phyloP scores from a whole-genome alignment of 495 filamentous ascomycete genomes.

The Lasiosphaeria miniovina region DNA sequence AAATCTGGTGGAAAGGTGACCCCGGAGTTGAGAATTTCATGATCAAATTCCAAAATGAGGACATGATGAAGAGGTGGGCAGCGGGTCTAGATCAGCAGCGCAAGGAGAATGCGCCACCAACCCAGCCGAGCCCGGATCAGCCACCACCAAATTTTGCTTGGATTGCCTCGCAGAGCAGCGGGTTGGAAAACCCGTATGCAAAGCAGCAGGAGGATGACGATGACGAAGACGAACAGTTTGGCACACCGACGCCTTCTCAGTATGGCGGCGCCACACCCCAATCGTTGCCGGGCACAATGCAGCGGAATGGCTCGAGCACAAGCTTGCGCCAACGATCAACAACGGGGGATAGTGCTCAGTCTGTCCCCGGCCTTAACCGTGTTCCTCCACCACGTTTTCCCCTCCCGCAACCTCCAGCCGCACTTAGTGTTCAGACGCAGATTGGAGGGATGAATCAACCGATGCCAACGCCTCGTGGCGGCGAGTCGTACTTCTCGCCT shows the following conservation, averaged over 20 bases:
- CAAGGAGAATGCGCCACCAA: constrained; percentile 45
- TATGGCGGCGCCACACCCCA: constrained; percentile 14
- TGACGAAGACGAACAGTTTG: constrained; percentile 39
- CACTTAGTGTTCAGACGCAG: constrained; percentile 73
- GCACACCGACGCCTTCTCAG: constrained; percentile 13
- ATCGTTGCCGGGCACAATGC: constrained; percentile 47
- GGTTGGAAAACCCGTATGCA: constrained; percentile 73
- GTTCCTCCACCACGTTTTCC: constrained; percentile 67
- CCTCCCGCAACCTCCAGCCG: constrained; percentile 53
- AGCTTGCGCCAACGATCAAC: constrained; percentile 78
- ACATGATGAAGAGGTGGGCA: constrained; percentile 89
- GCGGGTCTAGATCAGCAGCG: constrained; percentile 57
- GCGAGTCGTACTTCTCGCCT: constrained; percentile 90
- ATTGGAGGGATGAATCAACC: constrained; percentile 29
- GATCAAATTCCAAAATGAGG: constrained; percentile 87
- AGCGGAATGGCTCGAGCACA: constrained; percentile 74
- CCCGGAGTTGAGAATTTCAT: constrained; percentile 94
- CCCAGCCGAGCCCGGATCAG: constrained; percentile 35
- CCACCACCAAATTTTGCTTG: constrained; percentile 66
- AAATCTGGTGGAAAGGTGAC: constrained; percentile 99
- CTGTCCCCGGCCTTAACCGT: constrained; percentile 44
- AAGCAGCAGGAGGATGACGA: constrained; percentile 80
- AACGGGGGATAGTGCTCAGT: constrained; percentile 65
- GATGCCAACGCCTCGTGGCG: constrained; percentile 48
- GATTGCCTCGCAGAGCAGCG: constrained; percentile 60